A percentile compares a stretch with the other conserved stretches of the same genome.
Evolutionary conservation across 768 basidiomycete genomes (phyloP).

Genomic region (Agaricus sinodeliciosus): DNA sequence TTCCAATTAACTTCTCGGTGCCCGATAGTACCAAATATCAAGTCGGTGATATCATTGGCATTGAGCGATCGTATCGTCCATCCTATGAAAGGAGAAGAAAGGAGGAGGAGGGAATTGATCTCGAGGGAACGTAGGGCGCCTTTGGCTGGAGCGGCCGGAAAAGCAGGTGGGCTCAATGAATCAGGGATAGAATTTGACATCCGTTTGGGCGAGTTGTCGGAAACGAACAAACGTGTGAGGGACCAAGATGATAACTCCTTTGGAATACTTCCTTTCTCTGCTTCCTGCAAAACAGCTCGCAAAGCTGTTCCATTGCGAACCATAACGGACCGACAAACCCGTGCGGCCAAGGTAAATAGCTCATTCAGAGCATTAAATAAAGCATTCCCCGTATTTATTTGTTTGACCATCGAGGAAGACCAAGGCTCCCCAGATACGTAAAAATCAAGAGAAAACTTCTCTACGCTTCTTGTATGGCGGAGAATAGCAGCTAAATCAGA

Average conservation of each 20-base stretch:
- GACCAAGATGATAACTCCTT: neutral
- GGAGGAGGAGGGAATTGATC: constrained; percentile 10
- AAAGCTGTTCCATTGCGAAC: constrained; percentile 5
- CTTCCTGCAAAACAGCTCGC: constrained; percentile 1
- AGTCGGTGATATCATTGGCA: constrained; percentile 4
- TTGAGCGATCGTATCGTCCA: constrained; percentile 14
- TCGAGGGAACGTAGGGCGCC: constrained; percentile 4
- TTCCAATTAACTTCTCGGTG: constrained; percentile 3
- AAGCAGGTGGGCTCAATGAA: neutral
- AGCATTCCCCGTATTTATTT: constrained; percentile 2
- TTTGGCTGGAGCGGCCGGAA: neutral
- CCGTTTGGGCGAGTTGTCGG: neutral
- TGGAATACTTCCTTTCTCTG: neutral
- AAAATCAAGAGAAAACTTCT: constrained; percentile 5
- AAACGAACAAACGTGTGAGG: neutral
- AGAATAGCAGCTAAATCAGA: neutral
- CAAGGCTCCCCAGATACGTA: constrained; percentile 7
- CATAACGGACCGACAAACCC: neutral
- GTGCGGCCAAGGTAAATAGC: constrained; percentile 3
- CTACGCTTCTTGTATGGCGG: neutral
- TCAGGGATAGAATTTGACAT: neutral
- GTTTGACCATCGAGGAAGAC: constrained; percentile 4
- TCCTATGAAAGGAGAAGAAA: constrained; percentile 8
- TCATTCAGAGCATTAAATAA: neutral
- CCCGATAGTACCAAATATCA: constrained; percentile 10